A percentile compares a stretch with the other conserved stretches of the same genome.
These are phyloP conservation scores for Vanilla planifolia DNA, from an alignment of 106 monocot genomes.

Conservation along the genomic window DNA sequence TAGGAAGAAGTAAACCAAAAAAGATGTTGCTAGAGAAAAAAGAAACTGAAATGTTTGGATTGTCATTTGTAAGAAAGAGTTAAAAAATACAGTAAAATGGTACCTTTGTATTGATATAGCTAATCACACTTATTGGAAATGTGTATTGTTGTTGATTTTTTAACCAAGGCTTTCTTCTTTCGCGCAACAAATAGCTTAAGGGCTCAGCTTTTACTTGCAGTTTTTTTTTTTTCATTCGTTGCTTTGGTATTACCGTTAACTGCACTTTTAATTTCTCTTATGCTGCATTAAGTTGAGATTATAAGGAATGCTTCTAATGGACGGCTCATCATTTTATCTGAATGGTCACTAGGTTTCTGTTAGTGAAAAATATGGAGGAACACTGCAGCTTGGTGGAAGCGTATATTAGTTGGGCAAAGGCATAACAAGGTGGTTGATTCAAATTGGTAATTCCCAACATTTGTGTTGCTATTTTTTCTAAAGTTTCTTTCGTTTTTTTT, in stretches of 20 bases:
- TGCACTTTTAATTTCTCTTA: not conserved
- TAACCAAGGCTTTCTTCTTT: not conserved
- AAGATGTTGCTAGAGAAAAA: too few species aligned
- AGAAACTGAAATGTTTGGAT: too few species aligned
- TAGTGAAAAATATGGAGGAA: constrained; percentile 9
- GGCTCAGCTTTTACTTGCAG: not conserved
- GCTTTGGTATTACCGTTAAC: too few species aligned
- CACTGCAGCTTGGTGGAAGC: not conserved
- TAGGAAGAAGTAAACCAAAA: too few species aligned
- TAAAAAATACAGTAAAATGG: too few species aligned
- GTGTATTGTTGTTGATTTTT: too few species aligned
- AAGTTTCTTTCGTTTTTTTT: too few species aligned
- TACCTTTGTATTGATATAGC: too few species aligned
- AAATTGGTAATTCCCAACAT: not conserved
- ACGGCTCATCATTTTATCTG: not conserved
- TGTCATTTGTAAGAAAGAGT: too few species aligned
- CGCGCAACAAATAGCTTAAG: not conserved
- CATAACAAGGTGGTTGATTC: not conserved
- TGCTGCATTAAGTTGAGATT: not conserved
- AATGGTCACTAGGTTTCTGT: constrained; percentile 4
- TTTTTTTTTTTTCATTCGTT: not conserved
- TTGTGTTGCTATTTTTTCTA: not conserved
- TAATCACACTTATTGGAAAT: too few species aligned
- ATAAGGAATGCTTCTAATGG: not conserved
- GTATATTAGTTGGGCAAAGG: not conserved